Evolutionary conservation across 78 protist genomes (phyloP), one percentile per base, ranked within the genome.

Genomic region (Andalucia godoyi): DNA sequence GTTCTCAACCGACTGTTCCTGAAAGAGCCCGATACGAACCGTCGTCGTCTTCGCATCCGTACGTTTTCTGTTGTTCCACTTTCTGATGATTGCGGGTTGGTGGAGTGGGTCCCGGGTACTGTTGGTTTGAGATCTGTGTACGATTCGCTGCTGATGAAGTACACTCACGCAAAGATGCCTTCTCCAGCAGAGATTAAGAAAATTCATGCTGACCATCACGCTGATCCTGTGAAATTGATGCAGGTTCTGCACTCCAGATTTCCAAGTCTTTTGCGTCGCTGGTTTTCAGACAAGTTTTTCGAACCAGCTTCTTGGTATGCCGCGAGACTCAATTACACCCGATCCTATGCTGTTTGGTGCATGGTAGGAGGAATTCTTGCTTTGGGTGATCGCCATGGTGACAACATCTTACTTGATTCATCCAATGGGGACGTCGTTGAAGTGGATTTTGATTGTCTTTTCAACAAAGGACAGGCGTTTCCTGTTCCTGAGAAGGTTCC

Each of bases 331-430:
- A 4, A 60, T 6, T 94, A 55, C 62, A 57, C 85, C 17, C 60
- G 76, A 12, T 49, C 89, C 4, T 2, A 32, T 4, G 94, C 95
- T 0, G 83, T 80, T 21, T 78, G 75, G 87, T 78, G 85, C 57
- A 86, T 89, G 77, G 84, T 94, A 39, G 96, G 98, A n/a, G 66
- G 54, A 36, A 45, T 74, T 23, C 43, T 85, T 2, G 95, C 92
- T 13, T 49, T 92, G 6, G 93, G 94, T n/a, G 94, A 91, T 40
- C 39, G 97, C 39, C 95, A 94, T 55, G 72, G 74, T 4, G 98
- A 95, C 54, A 95, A 95, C 83, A 79, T 95, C 32, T 65, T 92
- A 57, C n/a, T 89, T 12, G 88, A 88, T 51, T 8, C 63, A 3
- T 38, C 0, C 4, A 81, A 55, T 15, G 98, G 97, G 36, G 92